These are phyloP conservation scores for Cicer chorassanicum DNA, from an alignment of 306 rosid species.

Conservation along the genomic window DNA sequence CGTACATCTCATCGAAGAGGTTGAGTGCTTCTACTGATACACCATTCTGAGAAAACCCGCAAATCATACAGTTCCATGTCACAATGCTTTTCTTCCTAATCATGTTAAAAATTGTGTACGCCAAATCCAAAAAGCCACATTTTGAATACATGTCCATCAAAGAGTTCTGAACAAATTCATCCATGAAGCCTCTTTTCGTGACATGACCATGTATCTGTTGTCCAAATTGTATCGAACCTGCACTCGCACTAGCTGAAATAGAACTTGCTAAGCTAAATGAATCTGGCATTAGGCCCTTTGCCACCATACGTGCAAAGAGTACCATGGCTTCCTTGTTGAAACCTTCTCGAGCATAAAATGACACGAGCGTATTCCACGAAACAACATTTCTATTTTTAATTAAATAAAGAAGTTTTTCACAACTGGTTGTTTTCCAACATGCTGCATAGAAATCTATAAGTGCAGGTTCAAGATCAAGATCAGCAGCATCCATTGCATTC, in stretches of 20 bases:
- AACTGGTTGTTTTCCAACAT: constrained; percentile 52
- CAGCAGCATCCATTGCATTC: constrained; percentile 55
- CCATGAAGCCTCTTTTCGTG: constrained; percentile 64
- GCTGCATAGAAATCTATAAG: constrained; percentile 74
- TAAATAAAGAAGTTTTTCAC: constrained; percentile 59
- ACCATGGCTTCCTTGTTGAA: constrained; percentile 57
- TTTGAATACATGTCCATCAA: constrained; percentile 89
- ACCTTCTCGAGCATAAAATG: constrained; percentile 66
- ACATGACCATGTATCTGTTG: constrained; percentile 75
- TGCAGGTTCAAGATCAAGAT: constrained; percentile 64
- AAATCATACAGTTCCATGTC: constrained; percentile 88
- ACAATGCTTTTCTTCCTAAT: constrained; percentile 56
- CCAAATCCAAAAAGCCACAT: constrained; percentile 69
- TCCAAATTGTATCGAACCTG: constrained; percentile 65
- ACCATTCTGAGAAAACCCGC: constrained; percentile 81
- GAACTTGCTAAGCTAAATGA: constrained; percentile 82
- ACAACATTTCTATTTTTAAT: constrained; percentile 54
- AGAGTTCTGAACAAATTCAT: constrained; percentile 79
- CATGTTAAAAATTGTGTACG: constrained; percentile 62
- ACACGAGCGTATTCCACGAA: constrained; percentile 74
- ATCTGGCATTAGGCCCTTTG: constrained; percentile 68
- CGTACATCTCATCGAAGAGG: constrained; percentile 73
- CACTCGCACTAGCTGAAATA: constrained; percentile 75
- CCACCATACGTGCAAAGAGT: constrained; percentile 63
- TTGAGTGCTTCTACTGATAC: constrained; percentile 68